These are phyloP conservation scores for Globisporangium middletonii DNA, from an alignment of 352 stramenopile genomes.

Conservation along the genomic window DNA sequence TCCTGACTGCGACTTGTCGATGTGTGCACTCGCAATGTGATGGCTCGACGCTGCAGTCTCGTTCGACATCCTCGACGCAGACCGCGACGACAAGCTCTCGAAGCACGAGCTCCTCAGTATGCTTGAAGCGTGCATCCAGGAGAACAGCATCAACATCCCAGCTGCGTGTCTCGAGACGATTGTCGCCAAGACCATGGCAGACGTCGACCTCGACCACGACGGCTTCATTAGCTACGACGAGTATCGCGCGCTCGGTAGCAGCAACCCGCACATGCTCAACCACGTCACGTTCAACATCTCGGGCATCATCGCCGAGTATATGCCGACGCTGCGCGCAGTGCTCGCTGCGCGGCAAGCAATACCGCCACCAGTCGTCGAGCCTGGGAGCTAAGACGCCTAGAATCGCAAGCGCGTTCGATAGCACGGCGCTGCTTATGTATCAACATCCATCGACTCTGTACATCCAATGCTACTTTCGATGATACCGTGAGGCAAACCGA, in stretches of 20 bases:
- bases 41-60: conserved; percentile 33
- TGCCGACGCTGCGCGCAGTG: conserved; percentile 56
- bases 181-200: conserved; percentile 62
- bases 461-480: too few relatives aligned
- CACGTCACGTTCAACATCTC: conserved; percentile 82
- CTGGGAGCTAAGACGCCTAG: neutral
- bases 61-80: conserved; percentile 69
- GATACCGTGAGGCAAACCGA: too few relatives aligned
- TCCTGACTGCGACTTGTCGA: neutral
- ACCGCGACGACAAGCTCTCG: conserved; percentile 70
- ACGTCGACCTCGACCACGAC: conserved; percentile 60
- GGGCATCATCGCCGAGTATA: conserved; percentile 66
- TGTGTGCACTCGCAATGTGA: neutral
- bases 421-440: too few relatives aligned
- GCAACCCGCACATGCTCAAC: conserved; percentile 73
- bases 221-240: conserved; percentile 76
- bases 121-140: conserved; percentile 63
- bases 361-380: conserved; percentile 7
- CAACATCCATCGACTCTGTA: too few relatives aligned
- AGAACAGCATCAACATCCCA: conserved; percentile 75
- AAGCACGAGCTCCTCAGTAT: conserved; percentile 64
- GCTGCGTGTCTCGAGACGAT: conserved; percentile 54
- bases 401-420: neutral
- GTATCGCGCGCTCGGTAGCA: conserved; percentile 49
- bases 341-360: conserved; percentile 18